phyloP scores from a whole-genome alignment of 345 rosid species.

The Cochlearia excelsa region DNA sequence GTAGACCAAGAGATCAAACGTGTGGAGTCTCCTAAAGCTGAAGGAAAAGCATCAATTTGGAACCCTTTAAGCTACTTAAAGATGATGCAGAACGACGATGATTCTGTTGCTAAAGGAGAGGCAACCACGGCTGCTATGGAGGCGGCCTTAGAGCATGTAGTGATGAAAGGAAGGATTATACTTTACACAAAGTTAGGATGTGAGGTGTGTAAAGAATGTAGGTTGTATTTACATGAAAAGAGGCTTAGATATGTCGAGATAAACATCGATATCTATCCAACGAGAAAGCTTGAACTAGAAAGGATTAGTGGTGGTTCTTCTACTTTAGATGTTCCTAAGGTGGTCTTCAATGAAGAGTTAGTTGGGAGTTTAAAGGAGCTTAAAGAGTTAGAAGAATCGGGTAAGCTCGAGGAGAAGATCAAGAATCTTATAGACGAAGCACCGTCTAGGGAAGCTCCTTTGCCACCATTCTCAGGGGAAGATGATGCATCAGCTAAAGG shows the following conservation, averaged over 20 bases:
- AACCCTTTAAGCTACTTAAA: conserved; percentile 61
- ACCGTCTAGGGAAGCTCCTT: conserved; percentile 64
- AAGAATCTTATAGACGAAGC: conserved; percentile 50
- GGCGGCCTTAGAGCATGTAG: conserved; percentile 42
- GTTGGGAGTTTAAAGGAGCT: conserved; percentile 66
- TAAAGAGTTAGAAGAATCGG: conserved; percentile 55
- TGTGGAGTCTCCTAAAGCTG: conserved; percentile 22
- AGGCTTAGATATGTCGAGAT: conserved; percentile 74
- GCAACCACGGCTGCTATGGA: conserved; percentile 6
- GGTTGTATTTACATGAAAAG: conserved; percentile 54
- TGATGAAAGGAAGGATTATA: conserved; percentile 63
- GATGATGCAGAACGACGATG: conserved; percentile 44
- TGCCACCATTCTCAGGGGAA: conserved; percentile 88
- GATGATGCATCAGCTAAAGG: conserved; percentile 65
- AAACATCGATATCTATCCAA: conserved; percentile 68
- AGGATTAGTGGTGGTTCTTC: conserved; percentile 46
- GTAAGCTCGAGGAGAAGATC: conserved; percentile 69
- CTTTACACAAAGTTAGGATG: conserved; percentile 75
- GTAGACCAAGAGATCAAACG: conserved; percentile 35
- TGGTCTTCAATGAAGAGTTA: conserved; percentile 65
- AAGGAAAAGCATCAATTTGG: conserved; percentile 48
- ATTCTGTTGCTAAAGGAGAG: conserved; percentile 33
- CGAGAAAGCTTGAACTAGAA: conserved; percentile 72
- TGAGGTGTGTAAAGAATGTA: conserved; percentile 53
- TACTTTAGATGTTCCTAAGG: conserved; percentile 66